Evolutionary conservation across 805 yeast genomes (phyloP).

Genomic region (Saccharomycopsis sp.): DNA sequence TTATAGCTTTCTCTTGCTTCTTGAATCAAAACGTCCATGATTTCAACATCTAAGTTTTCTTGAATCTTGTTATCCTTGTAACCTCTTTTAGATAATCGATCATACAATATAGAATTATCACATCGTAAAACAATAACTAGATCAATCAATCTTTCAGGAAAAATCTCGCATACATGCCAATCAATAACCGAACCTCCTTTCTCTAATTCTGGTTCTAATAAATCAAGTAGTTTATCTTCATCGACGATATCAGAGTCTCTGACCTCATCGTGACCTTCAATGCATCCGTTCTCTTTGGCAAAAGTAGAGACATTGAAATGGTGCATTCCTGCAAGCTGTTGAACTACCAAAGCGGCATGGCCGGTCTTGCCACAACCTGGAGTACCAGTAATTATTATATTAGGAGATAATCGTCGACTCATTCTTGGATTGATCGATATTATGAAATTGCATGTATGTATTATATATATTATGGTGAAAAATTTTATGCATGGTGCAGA

Average conservation of each 20-base stretch:
- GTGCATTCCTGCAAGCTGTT: slow-evolving; percentile 37
- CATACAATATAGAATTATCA: slow-evolving; percentile 63
- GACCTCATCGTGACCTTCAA: slow-evolving; percentile 79
- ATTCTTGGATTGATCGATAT: no score
- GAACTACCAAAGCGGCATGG: slow-evolving; percentile 55
- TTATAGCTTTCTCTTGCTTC: slow-evolving; percentile 84
- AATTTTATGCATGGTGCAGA: no score
- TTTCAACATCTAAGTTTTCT: slow-evolving; percentile 93
- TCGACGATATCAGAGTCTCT: slow-evolving; percentile 86
- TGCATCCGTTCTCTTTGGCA: slow-evolving; percentile 70
- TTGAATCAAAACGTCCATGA: slow-evolving; percentile 83
- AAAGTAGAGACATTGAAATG: slow-evolving; percentile 67
- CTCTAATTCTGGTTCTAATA: slow-evolving; percentile 67
- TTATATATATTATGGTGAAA: no score
- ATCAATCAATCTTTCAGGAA: slow-evolving; percentile 90
- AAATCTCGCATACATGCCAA: slow-evolving; percentile 96
- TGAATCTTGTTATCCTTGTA: slow-evolving; percentile 77
- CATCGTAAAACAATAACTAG: slow-evolving; percentile 84
- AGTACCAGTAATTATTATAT: slow-evolving; percentile 89
- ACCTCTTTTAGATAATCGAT: slow-evolving; percentile 67
- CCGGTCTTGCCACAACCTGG: slow-evolving; percentile 71
- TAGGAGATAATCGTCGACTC: slow-evolving; percentile 36
- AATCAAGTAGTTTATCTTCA: slow-evolving; percentile 82
- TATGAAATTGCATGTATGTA: no score
- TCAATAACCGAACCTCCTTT: slow-evolving; percentile 88